These are phyloP conservation scores for Recurvomyces mirabilis DNA, from an alignment of 495 filamentous ascomycete species.

Conservation along the genomic window DNA sequence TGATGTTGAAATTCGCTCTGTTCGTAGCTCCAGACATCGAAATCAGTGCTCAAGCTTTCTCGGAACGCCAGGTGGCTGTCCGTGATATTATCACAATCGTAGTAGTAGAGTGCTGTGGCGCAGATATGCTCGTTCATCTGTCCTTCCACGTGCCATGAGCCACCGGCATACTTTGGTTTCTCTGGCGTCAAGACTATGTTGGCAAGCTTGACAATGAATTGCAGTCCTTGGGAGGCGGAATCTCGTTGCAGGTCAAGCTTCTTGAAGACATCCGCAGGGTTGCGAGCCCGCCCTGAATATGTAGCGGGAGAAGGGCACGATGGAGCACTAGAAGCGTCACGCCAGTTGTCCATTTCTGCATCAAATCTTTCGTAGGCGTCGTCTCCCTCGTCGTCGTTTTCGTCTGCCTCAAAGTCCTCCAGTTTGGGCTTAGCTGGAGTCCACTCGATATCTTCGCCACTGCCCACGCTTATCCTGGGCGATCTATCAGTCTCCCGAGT, in stretches of 20 bases:
- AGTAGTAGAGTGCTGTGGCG: constrained; percentile 32
- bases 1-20: constrained; percentile 3
- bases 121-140: constrained; percentile 29
- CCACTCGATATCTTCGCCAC: too few species aligned
- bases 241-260: not conserved
- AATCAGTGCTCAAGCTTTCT: constrained; percentile 29
- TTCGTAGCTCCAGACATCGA: not conserved
- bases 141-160: constrained; percentile 35
- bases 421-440: too few species aligned
- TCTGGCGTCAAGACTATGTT: constrained; percentile 51
- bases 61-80: constrained; percentile 32
- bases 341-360: too few species aligned
- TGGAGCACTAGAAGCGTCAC: too few species aligned
- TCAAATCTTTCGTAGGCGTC: too few species aligned
- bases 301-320: too few species aligned
- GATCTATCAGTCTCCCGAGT: not conserved
- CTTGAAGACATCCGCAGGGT: too few species aligned
- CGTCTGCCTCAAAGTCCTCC: too few species aligned
- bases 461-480: not conserved
- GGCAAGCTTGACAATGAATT: constrained; percentile 53
- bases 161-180: constrained; percentile 39
- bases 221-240: constrained; percentile 30
- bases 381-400: too few species aligned
- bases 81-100: constrained; percentile 51
- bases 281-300: too few species aligned